Evolutionary conservation across 129 eudicot genomes (phyloP).

Genomic region (Centella asiatica): DNA sequence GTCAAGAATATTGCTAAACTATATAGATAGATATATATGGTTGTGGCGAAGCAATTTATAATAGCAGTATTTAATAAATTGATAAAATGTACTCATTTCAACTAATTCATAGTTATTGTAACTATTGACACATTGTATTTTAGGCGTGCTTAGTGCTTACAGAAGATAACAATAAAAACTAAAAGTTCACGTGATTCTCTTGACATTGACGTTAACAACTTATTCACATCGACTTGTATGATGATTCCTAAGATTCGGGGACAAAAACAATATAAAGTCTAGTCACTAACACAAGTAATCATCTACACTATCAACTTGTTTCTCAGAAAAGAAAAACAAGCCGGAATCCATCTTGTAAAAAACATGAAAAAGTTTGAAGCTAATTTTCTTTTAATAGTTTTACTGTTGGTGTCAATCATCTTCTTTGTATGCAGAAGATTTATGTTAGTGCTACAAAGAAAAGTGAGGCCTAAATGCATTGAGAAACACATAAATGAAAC

Average conservation of each 20-base stretch:
- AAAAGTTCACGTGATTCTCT: not conserved
- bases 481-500: slow-evolving; percentile 28
- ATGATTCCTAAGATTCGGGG: slow-evolving; percentile 12
- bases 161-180: not conserved
- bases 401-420: slow-evolving; percentile 8
- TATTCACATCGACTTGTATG: not conserved
- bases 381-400: not conserved
- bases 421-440: slow-evolving; percentile 21
- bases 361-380: not conserved
- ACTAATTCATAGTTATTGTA: too few species aligned
- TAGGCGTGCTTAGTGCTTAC: not conserved
- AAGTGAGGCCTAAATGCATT: not conserved
- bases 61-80: too few species aligned
- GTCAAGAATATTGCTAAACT: too few species aligned
- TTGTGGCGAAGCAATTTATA: too few species aligned
- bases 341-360: not conserved
- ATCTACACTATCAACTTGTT: not conserved
- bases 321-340: not conserved
- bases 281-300: too few species aligned
- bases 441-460: slow-evolving; percentile 10
- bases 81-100: too few species aligned
- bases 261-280: not conserved
- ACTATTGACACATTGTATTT: too few species aligned
- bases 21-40: too few species aligned
- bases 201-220: slow-evolving; percentile 6